Evolutionary conservation across 2,329 filamentous ascomycete genomes (phyloP).

Genomic region (Chaetomiaceae sp.): DNA sequence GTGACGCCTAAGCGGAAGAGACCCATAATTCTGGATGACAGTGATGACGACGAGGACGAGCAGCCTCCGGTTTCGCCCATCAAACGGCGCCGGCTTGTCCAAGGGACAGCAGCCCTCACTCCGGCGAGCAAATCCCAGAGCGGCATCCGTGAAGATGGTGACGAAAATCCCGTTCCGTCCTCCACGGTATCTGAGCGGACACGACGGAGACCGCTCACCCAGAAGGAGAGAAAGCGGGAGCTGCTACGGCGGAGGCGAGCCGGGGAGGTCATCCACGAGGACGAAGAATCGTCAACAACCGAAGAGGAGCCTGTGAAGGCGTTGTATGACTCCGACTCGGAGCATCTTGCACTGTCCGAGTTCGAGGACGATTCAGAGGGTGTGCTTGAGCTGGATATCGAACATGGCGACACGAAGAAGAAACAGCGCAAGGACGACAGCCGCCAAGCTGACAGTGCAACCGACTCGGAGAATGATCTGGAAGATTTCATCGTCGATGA

Average conservation of each 20-base stretch:
- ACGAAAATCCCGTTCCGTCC: constrained; percentile 4
- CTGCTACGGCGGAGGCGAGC: constrained; percentile 27
- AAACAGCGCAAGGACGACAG: constrained; percentile 8
- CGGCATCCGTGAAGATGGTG: not conserved
- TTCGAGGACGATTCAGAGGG: constrained; percentile 32
- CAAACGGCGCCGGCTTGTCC: constrained; percentile 19
- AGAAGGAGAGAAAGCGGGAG: constrained; percentile 27
- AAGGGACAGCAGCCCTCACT: not conserved
- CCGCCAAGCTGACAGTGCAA: constrained; percentile 9
- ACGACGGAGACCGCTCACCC: constrained; percentile 14
- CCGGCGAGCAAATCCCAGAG: not conserved
- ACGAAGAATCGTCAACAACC: constrained; percentile 4
- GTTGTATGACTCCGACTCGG: constrained; percentile 29
- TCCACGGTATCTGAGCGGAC: constrained; percentile 1
- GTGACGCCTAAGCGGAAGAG: constrained; percentile 14
- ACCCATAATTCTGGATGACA: constrained; percentile 13
- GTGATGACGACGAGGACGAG: constrained; percentile 17
- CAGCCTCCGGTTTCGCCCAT: constrained; percentile 8
- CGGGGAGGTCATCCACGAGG: constrained; percentile 25
- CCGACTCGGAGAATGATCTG: constrained; percentile 28
- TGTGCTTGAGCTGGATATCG: constrained; percentile 6
- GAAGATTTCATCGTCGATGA: constrained; percentile 63
- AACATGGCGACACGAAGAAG: constrained; percentile 5
- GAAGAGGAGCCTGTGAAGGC: constrained; percentile 15
- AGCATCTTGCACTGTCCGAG: constrained; percentile 25